These are phyloP conservation scores for Parmales sp. DNA, from an alignment of 108 stramenopile genomes.

Conservation along the genomic window DNA sequence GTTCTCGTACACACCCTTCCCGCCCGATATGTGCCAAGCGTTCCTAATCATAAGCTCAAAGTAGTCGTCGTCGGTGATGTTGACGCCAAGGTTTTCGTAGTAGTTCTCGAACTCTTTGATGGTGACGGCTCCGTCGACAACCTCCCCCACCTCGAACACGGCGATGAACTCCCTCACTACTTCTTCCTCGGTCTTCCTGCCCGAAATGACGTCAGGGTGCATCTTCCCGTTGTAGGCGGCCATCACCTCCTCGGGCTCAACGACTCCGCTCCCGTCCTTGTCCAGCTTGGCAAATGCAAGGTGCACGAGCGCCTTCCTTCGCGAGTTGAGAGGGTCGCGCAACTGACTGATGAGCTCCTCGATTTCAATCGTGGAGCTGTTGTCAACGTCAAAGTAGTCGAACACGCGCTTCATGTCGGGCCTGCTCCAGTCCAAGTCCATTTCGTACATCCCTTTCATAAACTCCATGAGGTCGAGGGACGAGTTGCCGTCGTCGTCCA, in stretches of 20 bases:
- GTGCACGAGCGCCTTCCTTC: background rate
- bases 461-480: slow-evolving; percentile 6
- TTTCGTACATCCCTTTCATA: background rate
- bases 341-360: background rate
- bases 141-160: slow-evolving; percentile 27
- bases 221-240: slow-evolving; percentile 19
- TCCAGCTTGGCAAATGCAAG: slow-evolving; percentile 3
- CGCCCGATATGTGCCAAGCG: slow-evolving; percentile 31
- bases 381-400: slow-evolving; percentile 7
- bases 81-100: slow-evolving; percentile 20
- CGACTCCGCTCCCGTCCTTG: slow-evolving; percentile 15
- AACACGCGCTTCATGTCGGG: background rate
- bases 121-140: slow-evolving; percentile 23
- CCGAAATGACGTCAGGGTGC: slow-evolving; percentile 25
- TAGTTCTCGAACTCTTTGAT: slow-evolving; percentile 27
- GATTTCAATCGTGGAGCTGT: background rate
- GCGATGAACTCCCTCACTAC: slow-evolving; percentile 20
- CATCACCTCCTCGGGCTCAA: slow-evolving; percentile 17
- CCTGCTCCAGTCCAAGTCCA: background rate
- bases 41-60: slow-evolving; percentile 36
- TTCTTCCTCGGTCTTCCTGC: slow-evolving; percentile 17
- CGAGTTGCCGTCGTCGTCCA: slow-evolving; percentile 12
- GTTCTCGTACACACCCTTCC: slow-evolving; percentile 20
- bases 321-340: background rate
- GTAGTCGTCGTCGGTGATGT: slow-evolving; percentile 30